Conservation (phyloP, 768 basidiomycete species). For the Rhizopogon vinicolor region DNA sequence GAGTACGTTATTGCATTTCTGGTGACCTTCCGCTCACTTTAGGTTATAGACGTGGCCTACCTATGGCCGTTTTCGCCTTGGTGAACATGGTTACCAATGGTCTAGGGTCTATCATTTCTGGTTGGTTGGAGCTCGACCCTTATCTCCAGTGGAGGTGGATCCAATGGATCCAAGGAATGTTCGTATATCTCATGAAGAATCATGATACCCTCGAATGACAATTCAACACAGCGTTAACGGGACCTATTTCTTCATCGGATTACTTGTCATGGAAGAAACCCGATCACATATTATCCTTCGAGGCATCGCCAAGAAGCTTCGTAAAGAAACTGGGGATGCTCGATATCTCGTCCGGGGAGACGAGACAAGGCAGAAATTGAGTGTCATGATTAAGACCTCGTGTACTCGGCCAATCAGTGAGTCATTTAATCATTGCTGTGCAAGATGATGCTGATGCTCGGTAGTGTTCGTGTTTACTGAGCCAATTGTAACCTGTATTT, state of each 20-base stretch:
- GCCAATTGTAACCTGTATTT: conserved; percentile 69
- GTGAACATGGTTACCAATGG: conserved; percentile 59
- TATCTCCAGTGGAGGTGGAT: conserved; percentile 76
- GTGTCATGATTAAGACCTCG: conserved; percentile 58
- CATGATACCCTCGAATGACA: neutral
- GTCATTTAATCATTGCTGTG: conserved; percentile 20
- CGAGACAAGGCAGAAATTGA: conserved; percentile 51
- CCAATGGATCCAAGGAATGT: conserved; percentile 75
- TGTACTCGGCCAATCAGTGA: conserved; percentile 67
- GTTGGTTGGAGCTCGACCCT: conserved; percentile 60
- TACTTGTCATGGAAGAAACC: conserved; percentile 65
- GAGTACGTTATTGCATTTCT: conserved; percentile 43
- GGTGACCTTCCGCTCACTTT: neutral
- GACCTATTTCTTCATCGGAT: conserved; percentile 43
- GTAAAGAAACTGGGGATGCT: conserved; percentile 62
- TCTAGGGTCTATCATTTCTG: conserved; percentile 57
- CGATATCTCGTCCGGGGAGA: conserved; percentile 62
- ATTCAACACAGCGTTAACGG: conserved; percentile 42
- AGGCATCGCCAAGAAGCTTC: conserved; percentile 51
- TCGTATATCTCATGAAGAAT: conserved; percentile 5
- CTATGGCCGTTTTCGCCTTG: conserved; percentile 69
- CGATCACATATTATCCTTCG: conserved; percentile 66
- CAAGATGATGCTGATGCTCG: neutral
- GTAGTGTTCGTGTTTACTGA: conserved; percentile 34
- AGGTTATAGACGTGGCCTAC: conserved; percentile 53